Evolutionary conservation across 192 early-diverging fungal genomes (phyloP), one percentile per base, ranked within the genome.

Genomic region (Paraglomus brasilianum): DNA sequence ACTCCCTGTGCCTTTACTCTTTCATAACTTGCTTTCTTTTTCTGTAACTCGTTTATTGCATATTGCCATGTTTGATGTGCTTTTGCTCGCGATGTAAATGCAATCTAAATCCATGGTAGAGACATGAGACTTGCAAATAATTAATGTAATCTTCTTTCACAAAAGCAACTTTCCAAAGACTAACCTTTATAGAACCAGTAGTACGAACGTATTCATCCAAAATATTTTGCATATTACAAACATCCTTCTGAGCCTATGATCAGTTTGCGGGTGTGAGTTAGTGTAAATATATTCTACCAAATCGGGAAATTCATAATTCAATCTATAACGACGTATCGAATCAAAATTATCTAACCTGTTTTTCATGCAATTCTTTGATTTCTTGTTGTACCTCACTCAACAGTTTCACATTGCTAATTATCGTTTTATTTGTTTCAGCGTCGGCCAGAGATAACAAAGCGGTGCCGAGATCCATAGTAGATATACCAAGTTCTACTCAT

Each of bases 141-240:
- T 58, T 55, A 17, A 67, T 40, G 2, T 24, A 44, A 43, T 53
- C 40, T n/a, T 15, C 15, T 43, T 39, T 48, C 13, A 19, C 51
- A 62, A 47, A 13, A 43, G 9, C 47, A 36, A 57, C 44, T 21
- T 15, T 17, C 22, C 0, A 8, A 21, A 44, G 51, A 72, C 52
- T 66, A 66, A 88, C 85, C 55, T 92, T 87, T 72, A 93, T 89
- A 0, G 92, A 87, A 5, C 85, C 89, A 67, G 94, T 92, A 66
- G 91, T 82, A n/a, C 92, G 87, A 73, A 95, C 83, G 72, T 96
- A 91, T 73, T 95, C 94, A 59, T 96, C 93, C 52, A 91, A 89
- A 1, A 87, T 94, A 58, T 87, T 81, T 75, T 87, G 87, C 59
- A 95, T 76, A 5, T 89, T 80, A 8, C 85, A 63, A 41, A 95